Percentiles rank a stretch among this genome's conserved stretches.
These are phyloP conservation scores for Penicillium hordei DNA, from an alignment of 2,329 filamentous ascomycete species.

Conservation along the genomic window DNA sequence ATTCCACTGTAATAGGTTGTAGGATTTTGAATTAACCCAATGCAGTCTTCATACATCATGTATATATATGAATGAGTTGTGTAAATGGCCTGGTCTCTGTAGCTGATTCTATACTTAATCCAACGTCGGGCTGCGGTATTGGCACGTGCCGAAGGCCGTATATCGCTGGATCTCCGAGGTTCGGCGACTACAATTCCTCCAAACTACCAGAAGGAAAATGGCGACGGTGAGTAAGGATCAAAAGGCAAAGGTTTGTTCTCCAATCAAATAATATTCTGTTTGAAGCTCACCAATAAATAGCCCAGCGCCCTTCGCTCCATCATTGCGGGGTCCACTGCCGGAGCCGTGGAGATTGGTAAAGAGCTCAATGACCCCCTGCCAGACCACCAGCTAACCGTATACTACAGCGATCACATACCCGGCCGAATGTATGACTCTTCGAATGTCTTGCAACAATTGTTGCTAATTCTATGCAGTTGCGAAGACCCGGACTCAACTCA, in stretches of 20 bases:
- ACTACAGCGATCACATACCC: slow-evolving; percentile 80
- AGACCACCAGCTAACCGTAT: slow-evolving; percentile 25
- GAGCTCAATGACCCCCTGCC: slow-evolving; percentile 6
- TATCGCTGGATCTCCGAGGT: slow-evolving; percentile 18
- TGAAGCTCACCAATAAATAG: slow-evolving; percentile 45
- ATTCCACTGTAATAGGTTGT: not conserved
- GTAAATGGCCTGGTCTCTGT: not conserved
- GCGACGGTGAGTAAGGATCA: slow-evolving; percentile 38
- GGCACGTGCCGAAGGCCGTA: slow-evolving; percentile 23
- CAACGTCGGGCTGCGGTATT: slow-evolving; percentile 11
- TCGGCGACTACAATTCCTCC: slow-evolving; percentile 10
- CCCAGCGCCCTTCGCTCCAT: slow-evolving; percentile 86
- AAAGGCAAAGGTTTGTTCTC: slow-evolving; percentile 37
- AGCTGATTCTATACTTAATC: not conserved
- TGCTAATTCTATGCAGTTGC: slow-evolving; percentile 60
- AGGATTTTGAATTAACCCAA: not conserved
- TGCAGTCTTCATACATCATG: not conserved
- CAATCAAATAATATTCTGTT: not conserved
- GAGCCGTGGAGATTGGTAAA: slow-evolving; percentile 88
- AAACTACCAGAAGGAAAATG: slow-evolving; percentile 30
- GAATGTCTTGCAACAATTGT: not conserved
- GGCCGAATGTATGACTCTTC: slow-evolving; percentile 70
- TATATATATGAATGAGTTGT: not conserved
- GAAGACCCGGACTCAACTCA: slow-evolving; percentile 92
- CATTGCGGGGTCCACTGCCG: slow-evolving; percentile 87